Percentiles rank a stretch among this genome's conserved stretches.
These are phyloP conservation scores for Shiraia bambusicola DNA, from an alignment of 2,329 filamentous ascomycete species.

Conservation along the genomic window DNA sequence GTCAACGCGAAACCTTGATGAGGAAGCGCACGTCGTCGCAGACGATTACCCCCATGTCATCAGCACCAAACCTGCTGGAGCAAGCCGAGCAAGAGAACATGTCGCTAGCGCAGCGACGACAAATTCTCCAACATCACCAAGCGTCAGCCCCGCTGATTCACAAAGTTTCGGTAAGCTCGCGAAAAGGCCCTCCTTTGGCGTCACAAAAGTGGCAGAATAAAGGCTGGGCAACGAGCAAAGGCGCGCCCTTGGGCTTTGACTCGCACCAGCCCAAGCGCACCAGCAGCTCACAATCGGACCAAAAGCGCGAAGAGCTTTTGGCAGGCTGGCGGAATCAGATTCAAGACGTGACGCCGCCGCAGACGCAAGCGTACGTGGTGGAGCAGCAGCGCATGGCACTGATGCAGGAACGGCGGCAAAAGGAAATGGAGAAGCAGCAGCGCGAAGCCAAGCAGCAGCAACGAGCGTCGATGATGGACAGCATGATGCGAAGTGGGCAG, in stretches of 20 bases:
- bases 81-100: conserved; percentile 61
- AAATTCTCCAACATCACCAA: conserved; percentile 40
- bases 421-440: conserved; percentile 60
- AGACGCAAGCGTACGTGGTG: conserved; percentile 26
- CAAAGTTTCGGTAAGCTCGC: conserved; percentile 14
- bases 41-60: conserved; percentile 38
- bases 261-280: conserved; percentile 42
- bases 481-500: conserved; percentile 73
- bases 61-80: conserved; percentile 29
- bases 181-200: conserved; percentile 24
- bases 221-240: conserved; percentile 19
- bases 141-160: conserved; percentile 10
- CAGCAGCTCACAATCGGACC: conserved; percentile 24
- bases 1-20: conserved; percentile 57
- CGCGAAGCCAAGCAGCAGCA: conserved; percentile 60
- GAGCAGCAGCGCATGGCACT: conserved; percentile 48
- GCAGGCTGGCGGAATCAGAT: conserved; percentile 41
- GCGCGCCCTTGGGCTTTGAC: conserved; percentile 35
- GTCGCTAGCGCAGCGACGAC: conserved; percentile 65
- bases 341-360: conserved; percentile 23
- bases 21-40: conserved; percentile 43
- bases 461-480: conserved; percentile 66
- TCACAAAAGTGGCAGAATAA: conserved; percentile 37
- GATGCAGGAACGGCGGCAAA: conserved; percentile 64
- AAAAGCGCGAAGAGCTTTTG: conserved; percentile 38